Conservation (phyloP, 2,329 filamentous ascomycete species). For the Aspergillus felis region DNA sequence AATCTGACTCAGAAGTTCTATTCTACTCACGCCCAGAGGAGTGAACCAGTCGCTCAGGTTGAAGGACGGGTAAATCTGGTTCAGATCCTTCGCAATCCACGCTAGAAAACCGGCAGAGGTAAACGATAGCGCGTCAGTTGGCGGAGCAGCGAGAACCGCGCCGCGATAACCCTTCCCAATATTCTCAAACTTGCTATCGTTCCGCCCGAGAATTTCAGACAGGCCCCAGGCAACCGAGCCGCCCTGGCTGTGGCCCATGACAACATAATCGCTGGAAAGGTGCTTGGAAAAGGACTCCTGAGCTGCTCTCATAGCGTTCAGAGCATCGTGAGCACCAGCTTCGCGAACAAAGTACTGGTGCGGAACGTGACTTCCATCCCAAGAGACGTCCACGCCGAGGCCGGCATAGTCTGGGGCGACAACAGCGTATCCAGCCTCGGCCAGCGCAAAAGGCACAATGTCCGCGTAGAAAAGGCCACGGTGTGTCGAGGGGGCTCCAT, state of each 20-base stretch:
- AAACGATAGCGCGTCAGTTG: constrained; percentile 1
- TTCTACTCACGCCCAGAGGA: constrained; percentile 9
- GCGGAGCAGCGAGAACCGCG: constrained; percentile 6
- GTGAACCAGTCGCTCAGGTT: constrained; percentile 15
- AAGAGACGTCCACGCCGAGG: constrained; percentile 36
- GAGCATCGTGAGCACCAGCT: constrained; percentile 41
- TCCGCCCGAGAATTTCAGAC: constrained; percentile 8
- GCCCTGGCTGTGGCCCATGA: constrained; percentile 48
- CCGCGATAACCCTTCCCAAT: constrained; percentile 5
- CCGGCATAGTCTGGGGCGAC: constrained; percentile 46
- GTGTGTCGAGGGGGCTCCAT: constrained; percentile 40
- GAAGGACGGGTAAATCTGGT: constrained; percentile 10
- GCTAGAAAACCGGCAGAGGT: constrained; percentile 6
- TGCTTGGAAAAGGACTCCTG: constrained; percentile 37
- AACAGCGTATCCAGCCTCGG: constrained; percentile 43
- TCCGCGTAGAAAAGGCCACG: constrained; percentile 42
- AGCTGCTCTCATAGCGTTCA: constrained; percentile 43
- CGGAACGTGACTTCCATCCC: constrained; percentile 32
- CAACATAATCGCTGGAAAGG: constrained; percentile 38
- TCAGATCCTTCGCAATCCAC: constrained; percentile 14
- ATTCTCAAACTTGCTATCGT: constrained; percentile 4
- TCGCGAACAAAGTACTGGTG: constrained; percentile 41
- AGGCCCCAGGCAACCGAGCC: constrained; percentile 42
- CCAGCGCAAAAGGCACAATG: constrained; percentile 38
- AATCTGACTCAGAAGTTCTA: constrained; percentile 11